Evolutionary conservation across 352 stramenopile genomes (phyloP).

Genomic region (Phytophthora kernoviae): DNA sequence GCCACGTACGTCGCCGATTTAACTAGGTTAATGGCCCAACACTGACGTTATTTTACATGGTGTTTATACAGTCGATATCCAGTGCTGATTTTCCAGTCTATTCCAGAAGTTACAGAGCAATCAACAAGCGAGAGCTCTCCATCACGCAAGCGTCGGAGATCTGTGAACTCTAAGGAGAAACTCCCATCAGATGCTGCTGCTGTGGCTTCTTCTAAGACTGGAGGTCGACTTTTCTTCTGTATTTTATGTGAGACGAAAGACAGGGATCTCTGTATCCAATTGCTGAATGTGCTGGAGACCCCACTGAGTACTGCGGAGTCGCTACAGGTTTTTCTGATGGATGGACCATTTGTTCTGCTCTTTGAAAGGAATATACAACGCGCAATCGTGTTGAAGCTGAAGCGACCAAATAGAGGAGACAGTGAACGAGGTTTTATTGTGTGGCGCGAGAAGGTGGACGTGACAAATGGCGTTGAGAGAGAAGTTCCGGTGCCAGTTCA

Average conservation of each 20-base stretch:
- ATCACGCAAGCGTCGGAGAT: slow-evolving; percentile 19
- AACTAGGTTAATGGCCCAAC: not conserved
- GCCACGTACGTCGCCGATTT: slow-evolving; percentile 38
- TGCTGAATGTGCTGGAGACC: slow-evolving; percentile 32
- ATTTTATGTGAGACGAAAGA: slow-evolving; percentile 22
- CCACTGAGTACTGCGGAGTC: slow-evolving; percentile 6
- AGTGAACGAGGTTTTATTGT: slow-evolving; percentile 24
- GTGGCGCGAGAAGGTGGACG: slow-evolving; percentile 28
- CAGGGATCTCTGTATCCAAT: slow-evolving; percentile 15
- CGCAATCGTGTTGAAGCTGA: slow-evolving; percentile 29
- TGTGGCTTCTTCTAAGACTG: not conserved
- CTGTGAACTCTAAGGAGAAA: slow-evolving; percentile 3
- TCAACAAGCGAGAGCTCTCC: not conserved
- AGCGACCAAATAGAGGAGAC: slow-evolving; percentile 7
- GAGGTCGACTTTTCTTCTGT: slow-evolving; percentile 24
- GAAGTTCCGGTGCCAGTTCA: slow-evolving; percentile 6
- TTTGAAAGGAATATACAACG: slow-evolving; percentile 23
- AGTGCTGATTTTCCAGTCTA: slow-evolving; percentile 30
- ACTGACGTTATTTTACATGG: not conserved
- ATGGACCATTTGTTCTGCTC: slow-evolving; percentile 46
- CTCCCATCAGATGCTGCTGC: not conserved
- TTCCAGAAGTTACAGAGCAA: not conserved
- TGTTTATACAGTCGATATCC: slow-evolving; percentile 25
- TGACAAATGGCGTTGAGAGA: slow-evolving; percentile 9
- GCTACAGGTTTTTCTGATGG: slow-evolving; percentile 36